Evolutionary conservation across 768 basidiomycete genomes (phyloP).

Genomic region (Tulasnella calospora): DNA sequence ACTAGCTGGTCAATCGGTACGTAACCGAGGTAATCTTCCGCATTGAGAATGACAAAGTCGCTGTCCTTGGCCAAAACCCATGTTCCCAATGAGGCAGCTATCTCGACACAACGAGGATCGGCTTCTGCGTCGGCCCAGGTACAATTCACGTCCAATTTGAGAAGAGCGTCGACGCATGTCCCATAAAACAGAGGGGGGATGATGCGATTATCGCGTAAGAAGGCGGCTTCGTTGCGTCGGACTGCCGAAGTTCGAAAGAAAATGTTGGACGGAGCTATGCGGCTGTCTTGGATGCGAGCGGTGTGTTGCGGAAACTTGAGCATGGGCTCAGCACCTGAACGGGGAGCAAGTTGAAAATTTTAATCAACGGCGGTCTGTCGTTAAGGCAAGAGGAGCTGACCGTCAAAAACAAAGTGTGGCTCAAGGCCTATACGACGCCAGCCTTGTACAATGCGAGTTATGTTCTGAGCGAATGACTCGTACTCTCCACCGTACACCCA

Average conservation of each 20-base stretch:
- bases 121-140: slow-evolving; percentile 72
- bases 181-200: slow-evolving; percentile 62
- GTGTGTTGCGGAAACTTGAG: slow-evolving; percentile 67
- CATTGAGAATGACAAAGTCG: slow-evolving; percentile 73
- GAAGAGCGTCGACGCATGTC: slow-evolving; percentile 56
- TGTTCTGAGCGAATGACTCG: slow-evolving; percentile 47
- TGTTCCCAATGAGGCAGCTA: slow-evolving; percentile 66
- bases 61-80: slow-evolving; percentile 78
- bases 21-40: slow-evolving; percentile 68
- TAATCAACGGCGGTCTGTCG: not conserved
- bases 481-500: slow-evolving; percentile 90
- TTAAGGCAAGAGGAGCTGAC: slow-evolving; percentile 40
- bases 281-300: slow-evolving; percentile 53
- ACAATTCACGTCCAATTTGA: slow-evolving; percentile 26
- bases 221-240: slow-evolving; percentile 61
- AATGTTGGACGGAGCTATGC: slow-evolving; percentile 57
- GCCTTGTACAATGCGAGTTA: slow-evolving; percentile 51
- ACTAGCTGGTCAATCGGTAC: slow-evolving; percentile 71
- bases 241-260: slow-evolving; percentile 74
- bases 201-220: slow-evolving; percentile 67
- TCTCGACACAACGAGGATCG: slow-evolving; percentile 68
- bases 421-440: slow-evolving; percentile 65
- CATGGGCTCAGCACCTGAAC: slow-evolving; percentile 60
- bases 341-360: not conserved
- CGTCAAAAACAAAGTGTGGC: slow-evolving; percentile 77